A percentile compares a stretch with the other conserved stretches of the same genome.
Conservation (phyloP, 495 filamentous ascomycete species). For the Neurospora sp. region DNA sequence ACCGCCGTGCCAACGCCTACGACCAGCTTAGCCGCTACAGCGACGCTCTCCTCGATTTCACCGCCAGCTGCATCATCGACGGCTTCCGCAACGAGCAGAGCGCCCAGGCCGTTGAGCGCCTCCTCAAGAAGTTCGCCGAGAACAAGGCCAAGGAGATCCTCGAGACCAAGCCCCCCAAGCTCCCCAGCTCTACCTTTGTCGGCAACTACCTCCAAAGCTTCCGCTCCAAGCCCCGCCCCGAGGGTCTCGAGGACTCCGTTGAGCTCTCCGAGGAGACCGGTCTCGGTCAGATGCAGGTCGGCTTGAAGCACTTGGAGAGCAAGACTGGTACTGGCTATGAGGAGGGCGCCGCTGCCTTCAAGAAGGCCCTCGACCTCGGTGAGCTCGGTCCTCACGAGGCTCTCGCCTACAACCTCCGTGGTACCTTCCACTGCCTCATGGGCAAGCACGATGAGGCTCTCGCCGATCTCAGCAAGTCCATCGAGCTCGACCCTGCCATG, state of each 20-base stretch:
- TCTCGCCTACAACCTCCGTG: constrained; percentile 89
- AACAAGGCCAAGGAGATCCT: constrained; percentile 82
- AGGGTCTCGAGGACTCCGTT: constrained; percentile 68
- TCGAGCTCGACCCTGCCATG: constrained; percentile 75
- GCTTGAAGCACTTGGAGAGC: constrained; percentile 67
- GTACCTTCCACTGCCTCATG: constrained; percentile 86
- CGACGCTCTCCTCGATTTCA: constrained; percentile 93
- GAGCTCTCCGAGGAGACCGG: constrained; percentile 72
- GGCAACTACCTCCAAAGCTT: constrained; percentile 99
- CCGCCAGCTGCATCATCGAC: constrained; percentile 98
- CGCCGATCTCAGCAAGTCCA: constrained; percentile 77
- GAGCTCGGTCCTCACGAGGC: constrained; percentile 74
- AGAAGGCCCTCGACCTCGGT: constrained; percentile 72
- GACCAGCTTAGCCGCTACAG: constrained; percentile 85
- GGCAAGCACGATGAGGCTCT: constrained; percentile 79
- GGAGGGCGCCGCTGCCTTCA: constrained; percentile 73
- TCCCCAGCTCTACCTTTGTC: constrained; percentile 91
- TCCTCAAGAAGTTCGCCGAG: constrained; percentile 96
- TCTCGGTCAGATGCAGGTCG: constrained; percentile 73
- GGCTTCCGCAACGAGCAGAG: constrained; percentile 82
- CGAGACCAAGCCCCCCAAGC: constrained; percentile 54
- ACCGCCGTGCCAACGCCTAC: constrained; percentile 90
- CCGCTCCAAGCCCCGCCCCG: constrained; percentile 66
- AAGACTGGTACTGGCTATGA: constrained; percentile 87
- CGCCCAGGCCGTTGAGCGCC: constrained; percentile 78